Evolutionary conservation across 331 rosid genomes (phyloP).

Genomic region (Telfairia occidentalis): DNA sequence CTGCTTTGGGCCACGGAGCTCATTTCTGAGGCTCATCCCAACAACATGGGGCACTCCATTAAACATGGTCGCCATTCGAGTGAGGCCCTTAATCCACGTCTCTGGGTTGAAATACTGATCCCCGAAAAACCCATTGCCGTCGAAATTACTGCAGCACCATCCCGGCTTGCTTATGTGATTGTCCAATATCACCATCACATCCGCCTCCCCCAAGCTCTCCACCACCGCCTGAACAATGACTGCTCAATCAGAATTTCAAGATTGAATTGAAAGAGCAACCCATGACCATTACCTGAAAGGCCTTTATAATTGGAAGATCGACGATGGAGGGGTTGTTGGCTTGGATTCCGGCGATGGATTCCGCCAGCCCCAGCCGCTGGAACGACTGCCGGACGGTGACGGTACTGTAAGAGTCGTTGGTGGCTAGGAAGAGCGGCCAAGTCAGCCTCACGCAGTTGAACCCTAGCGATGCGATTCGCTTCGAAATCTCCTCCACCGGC

Average conservation of each 20-base stretch:
- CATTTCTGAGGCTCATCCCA: slow-evolving; percentile 90
- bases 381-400: slow-evolving; percentile 65
- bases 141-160: slow-evolving; percentile 76
- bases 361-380: slow-evolving; percentile 42
- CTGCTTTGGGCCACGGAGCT: slow-evolving; percentile 81
- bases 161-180: slow-evolving; percentile 70
- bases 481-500: slow-evolving; percentile 49
- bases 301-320: slow-evolving; percentile 62
- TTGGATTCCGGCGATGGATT: slow-evolving; percentile 56
- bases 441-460: slow-evolving; percentile 91
- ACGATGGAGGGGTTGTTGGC: slow-evolving; percentile 64
- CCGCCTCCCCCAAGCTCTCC: slow-evolving; percentile 39
- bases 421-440: slow-evolving; percentile 56
- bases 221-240: slow-evolving; percentile 82
- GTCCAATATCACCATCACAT: slow-evolving; percentile 83
- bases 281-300: slow-evolving; percentile 59
- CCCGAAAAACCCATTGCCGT: slow-evolving; percentile 77
- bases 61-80: slow-evolving; percentile 66
- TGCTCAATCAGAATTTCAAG: neutral
- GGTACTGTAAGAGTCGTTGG: slow-evolving; percentile 48
- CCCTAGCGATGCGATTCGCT: slow-evolving; percentile 40
- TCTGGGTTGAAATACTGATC: slow-evolving; percentile 59
- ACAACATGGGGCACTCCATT: slow-evolving; percentile 50
- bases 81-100: slow-evolving; percentile 61
- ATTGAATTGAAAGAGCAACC: neutral